Conservation (phyloP, 1,139 yeast genomes). For the Debaryomyces sp. region DNA sequence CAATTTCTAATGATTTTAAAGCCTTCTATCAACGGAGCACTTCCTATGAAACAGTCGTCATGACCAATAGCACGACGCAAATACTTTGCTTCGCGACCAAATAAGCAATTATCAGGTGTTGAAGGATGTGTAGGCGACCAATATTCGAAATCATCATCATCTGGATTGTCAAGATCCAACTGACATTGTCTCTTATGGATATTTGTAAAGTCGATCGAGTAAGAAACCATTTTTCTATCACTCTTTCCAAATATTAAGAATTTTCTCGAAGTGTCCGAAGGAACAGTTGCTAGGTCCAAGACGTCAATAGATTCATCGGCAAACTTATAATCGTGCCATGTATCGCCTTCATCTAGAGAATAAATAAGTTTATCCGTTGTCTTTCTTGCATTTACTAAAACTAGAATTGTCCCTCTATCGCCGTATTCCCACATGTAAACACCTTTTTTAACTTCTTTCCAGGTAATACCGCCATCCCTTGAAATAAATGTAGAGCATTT, state of each 20-base stretch:
- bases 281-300: constrained; percentile 83
- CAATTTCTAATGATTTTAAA: constrained; percentile 67
- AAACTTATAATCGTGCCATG: constrained; percentile 74
- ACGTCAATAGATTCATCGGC: constrained; percentile 57
- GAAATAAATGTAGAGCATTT: constrained; percentile 75
- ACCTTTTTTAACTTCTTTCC: constrained; percentile 80
- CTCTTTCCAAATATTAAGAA: constrained; percentile 45
- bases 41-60: constrained; percentile 79
- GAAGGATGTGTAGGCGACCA: constrained; percentile 80
- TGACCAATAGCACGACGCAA: constrained; percentile 67
- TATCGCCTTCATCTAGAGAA: constrained; percentile 77
- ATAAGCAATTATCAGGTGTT: constrained; percentile 66
- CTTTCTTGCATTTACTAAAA: constrained; percentile 61
- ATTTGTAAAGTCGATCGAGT: constrained; percentile 72
- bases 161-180: constrained; percentile 60
- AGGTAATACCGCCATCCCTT: constrained; percentile 84
- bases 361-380: constrained; percentile 62
- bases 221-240: constrained; percentile 30
- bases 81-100: constrained; percentile 85
- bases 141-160: constrained; percentile 74
- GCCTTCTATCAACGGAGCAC: constrained; percentile 67
- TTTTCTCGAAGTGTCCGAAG: constrained; percentile 82
- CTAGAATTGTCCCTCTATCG: constrained; percentile 87
- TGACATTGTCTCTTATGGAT: constrained; percentile 70
- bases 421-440: constrained; percentile 93